phyloP scores from a whole-genome alignment of 208 protist species.

The Wallacemonas collosoma region DNA sequence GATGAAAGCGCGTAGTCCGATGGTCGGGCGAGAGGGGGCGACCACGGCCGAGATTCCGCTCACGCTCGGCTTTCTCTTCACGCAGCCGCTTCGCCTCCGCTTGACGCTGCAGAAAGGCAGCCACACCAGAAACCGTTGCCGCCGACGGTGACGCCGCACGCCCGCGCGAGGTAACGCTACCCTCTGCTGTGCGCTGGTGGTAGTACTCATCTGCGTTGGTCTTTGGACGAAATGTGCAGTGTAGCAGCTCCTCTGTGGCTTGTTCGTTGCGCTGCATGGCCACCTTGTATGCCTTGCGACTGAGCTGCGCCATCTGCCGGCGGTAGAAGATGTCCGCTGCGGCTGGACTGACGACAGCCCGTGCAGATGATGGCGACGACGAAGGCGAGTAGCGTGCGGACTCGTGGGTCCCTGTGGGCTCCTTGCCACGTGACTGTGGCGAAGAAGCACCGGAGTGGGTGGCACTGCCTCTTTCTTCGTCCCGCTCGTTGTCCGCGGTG shows the following conservation, averaged over 20 bases:
- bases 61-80: conserved; percentile 47
- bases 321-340: conserved; percentile 53
- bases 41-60: conserved; percentile 40
- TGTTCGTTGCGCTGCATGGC: conserved; percentile 29
- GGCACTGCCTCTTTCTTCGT: no score
- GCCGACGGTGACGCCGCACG: background rate
- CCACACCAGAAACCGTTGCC: conserved; percentile 51
- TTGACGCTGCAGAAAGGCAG: conserved; percentile 65
- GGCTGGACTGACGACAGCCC: background rate
- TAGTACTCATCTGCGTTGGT: conserved; percentile 39
- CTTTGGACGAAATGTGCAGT: conserved; percentile 81
- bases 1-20: conserved; percentile 39
- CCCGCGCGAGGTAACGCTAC: background rate
- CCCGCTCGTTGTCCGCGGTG: background rate
- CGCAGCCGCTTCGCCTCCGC: conserved; percentile 42
- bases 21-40: conserved; percentile 30
- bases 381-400: no score
- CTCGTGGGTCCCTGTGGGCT: no score
- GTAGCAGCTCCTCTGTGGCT: conserved; percentile 53
- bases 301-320: conserved; percentile 43
- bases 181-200: background rate
- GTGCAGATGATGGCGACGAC: no score
- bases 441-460: background rate
- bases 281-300: conserved; percentile 24
- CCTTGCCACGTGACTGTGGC: background rate